Conservation (phyloP, 805 yeast species). For the Groenewaldozyma salmanticensis region DNA sequence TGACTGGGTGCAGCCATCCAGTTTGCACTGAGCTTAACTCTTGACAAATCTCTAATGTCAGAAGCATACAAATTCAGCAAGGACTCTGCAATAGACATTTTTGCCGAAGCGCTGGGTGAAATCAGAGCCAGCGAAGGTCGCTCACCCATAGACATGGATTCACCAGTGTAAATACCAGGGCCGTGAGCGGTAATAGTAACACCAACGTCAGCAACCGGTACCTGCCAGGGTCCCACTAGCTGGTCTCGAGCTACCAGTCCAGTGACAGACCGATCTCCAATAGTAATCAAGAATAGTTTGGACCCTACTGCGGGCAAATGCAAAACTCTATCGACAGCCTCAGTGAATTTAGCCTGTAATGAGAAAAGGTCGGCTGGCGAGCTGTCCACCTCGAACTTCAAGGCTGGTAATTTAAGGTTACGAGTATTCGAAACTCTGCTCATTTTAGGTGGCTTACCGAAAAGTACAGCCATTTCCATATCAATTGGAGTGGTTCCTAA, state of each 20-base stretch:
- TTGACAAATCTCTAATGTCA: conserved; percentile 63
- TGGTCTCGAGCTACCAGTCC: conserved; percentile 96
- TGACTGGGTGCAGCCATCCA: conserved; percentile 99
- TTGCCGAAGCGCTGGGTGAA: conserved; percentile 83
- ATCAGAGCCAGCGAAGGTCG: conserved; percentile 84
- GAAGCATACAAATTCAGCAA: conserved; percentile 83
- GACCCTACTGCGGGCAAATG: conserved; percentile 92
- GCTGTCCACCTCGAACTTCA: not conserved
- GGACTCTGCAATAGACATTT: conserved; percentile 93
- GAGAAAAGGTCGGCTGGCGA: conserved; percentile 17
- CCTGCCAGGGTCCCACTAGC: conserved; percentile 99
- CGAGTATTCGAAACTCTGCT: conserved; percentile 61
- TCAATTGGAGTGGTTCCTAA: conserved; percentile 84
- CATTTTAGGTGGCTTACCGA: conserved; percentile 97
- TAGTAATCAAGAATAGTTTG: conserved; percentile 89
- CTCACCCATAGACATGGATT: conserved; percentile 96
- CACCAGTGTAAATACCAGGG: conserved; percentile 75
- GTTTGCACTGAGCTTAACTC: conserved; percentile 85
- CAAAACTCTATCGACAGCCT: conserved; percentile 73
- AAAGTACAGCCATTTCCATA: conserved; percentile 86
- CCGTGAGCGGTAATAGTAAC: conserved; percentile 89
- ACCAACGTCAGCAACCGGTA: conserved; percentile 97
- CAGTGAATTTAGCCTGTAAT: conserved; percentile 34
- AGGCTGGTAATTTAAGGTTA: conserved; percentile 37
- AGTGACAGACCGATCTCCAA: conserved; percentile 96